These are phyloP conservation scores for Rhododendron simsii DNA, from an alignment of 148 eudicot genomes.

Conservation along the genomic window DNA sequence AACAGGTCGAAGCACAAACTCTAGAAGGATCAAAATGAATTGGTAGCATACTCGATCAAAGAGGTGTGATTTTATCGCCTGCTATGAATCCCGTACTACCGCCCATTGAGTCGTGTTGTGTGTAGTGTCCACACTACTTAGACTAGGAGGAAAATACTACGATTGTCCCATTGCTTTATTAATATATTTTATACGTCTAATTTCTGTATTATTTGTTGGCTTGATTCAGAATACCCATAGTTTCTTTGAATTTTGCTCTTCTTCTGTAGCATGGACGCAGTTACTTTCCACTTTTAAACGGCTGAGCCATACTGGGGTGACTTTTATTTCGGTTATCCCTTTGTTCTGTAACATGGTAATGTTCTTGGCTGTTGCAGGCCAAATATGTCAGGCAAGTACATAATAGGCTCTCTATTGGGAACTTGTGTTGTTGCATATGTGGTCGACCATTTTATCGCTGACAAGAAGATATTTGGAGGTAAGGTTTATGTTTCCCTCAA, in stretches of 20 bases:
- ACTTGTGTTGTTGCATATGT: constrained; percentile 10
- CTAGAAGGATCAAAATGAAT: background rate
- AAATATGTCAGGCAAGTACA: constrained; percentile 6
- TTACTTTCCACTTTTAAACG: background rate
- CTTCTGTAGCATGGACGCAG: background rate
- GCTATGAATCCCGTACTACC: background rate
- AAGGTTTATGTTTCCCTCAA: background rate
- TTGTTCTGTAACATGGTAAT: background rate
- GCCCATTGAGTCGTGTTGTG: background rate
- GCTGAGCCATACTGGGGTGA: background rate
- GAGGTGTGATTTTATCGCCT: background rate
- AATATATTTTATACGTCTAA: background rate
- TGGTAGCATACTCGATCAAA: background rate
- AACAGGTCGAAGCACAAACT: background rate
- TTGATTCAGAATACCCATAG: background rate
- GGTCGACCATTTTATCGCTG: constrained; percentile 22
- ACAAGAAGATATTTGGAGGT: constrained; percentile 38
- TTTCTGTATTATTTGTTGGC: background rate
- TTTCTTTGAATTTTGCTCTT: background rate
- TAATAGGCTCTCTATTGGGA: constrained; percentile 12
- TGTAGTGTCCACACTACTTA: background rate
- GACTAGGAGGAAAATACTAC: background rate
- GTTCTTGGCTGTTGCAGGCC: constrained; percentile 1
- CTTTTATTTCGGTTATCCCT: background rate
- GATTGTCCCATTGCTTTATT: background rate